Conservation (phyloP, 2,329 filamentous ascomycete genomes). For the Ophiostoma tasmaniense region DNA sequence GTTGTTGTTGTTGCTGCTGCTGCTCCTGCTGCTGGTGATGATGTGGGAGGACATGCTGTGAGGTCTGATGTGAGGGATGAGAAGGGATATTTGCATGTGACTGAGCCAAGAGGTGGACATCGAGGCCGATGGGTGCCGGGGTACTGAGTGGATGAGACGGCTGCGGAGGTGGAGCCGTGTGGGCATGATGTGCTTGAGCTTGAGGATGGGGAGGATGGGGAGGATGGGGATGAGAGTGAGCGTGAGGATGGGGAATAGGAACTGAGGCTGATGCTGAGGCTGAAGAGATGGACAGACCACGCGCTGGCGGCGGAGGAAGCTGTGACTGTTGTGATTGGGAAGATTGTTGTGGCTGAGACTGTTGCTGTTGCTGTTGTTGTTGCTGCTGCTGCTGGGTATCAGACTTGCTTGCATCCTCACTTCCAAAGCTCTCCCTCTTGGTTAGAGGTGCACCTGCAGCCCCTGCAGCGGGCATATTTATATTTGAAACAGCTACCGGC, state of each 20-base stretch:
- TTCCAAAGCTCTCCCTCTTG: neutral
- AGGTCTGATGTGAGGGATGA: neutral
- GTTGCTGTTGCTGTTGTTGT: neutral
- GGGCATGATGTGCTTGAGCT: neutral
- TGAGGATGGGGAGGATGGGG: neutral
- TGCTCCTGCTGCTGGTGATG: neutral
- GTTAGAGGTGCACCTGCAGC: neutral
- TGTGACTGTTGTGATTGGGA: neutral
- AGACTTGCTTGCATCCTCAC: neutral
- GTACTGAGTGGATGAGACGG: constrained; percentile 4
- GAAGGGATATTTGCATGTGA: neutral
- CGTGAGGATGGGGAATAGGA: neutral
- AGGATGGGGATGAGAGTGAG: neutral
- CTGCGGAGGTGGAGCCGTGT: neutral
- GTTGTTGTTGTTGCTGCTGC: neutral
- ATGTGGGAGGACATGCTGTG: neutral
- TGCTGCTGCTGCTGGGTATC: neutral
- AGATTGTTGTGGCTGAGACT: neutral
- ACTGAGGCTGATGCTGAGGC: neutral
- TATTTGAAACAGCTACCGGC: neutral
- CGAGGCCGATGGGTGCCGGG: neutral
- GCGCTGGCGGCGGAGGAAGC: neutral
- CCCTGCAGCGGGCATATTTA: neutral
- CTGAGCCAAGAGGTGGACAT: neutral
- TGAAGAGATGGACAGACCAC: neutral